phyloP scores from a whole-genome alignment of 495 filamentous ascomycete genomes.

The Podospora pseudopauciseta region DNA sequence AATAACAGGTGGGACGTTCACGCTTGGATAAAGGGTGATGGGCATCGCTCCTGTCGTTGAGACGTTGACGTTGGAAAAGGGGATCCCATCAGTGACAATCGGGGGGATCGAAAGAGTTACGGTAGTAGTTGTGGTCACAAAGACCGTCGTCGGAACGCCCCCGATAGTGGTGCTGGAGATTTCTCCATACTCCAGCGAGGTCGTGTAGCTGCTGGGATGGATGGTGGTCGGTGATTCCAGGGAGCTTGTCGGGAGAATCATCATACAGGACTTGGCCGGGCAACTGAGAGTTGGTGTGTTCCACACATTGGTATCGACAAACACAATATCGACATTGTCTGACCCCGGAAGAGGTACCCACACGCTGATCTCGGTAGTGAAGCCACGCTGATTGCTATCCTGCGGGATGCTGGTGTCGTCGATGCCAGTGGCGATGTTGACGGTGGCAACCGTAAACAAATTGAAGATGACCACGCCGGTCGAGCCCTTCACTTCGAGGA shows the following conservation, averaged over 20 bases:
- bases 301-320: constrained; percentile 19
- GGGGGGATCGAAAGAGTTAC: constrained; percentile 16
- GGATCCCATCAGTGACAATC: constrained; percentile 11
- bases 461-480: too few species aligned
- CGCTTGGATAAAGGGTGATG: constrained; percentile 14
- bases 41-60: not conserved
- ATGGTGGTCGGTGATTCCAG: constrained; percentile 12
- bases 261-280: constrained; percentile 14
- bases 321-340: constrained; percentile 22
- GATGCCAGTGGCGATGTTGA: too few species aligned
- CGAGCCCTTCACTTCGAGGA: too few species aligned
- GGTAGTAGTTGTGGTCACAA: constrained; percentile 19
- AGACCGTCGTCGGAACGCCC: constrained; percentile 5
- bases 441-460: too few species aligned
- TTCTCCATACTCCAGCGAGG: constrained; percentile 22
- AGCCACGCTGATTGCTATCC: constrained; percentile 18
- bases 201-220: constrained; percentile 14
- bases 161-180: constrained; percentile 3
- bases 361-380: constrained; percentile 25
- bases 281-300: constrained; percentile 13
- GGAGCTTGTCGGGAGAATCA: constrained; percentile 22
- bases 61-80: constrained; percentile 17
- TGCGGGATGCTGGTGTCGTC: too few species aligned
- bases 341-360: constrained; percentile 21
- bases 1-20: constrained; percentile 19